These are phyloP conservation scores for Erodium chrysanthum DNA, from an alignment of 441 rosid species.

Conservation along the genomic window DNA sequence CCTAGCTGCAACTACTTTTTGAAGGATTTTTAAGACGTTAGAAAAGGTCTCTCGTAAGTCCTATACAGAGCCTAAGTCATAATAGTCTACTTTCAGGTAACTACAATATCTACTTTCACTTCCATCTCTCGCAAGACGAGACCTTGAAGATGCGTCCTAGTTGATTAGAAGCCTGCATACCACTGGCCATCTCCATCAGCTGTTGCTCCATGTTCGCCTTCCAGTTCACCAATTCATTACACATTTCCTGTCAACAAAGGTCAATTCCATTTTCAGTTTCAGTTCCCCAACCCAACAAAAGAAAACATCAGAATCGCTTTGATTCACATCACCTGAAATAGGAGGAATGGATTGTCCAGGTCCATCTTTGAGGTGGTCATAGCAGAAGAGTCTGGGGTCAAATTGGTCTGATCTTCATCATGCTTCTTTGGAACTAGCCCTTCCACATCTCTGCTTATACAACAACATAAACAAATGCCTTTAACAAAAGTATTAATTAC, in stretches of 20 bases:
- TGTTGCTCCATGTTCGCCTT: conserved; percentile 68
- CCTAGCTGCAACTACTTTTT: neutral
- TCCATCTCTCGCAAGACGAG: neutral
- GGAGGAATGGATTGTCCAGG: conserved; percentile 33
- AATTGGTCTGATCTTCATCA: conserved; percentile 43
- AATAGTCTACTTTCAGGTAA: neutral
- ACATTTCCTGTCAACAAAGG: conserved; percentile 44
- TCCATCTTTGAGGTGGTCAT: conserved; percentile 46
- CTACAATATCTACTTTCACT: neutral
- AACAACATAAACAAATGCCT: conserved; percentile 10
- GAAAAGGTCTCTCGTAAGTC: neutral
- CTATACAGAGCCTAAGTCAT: conserved; percentile 5
- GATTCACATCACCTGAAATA: conserved; percentile 46
- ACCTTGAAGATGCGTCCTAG: neutral
- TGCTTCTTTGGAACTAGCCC: conserved; percentile 36
- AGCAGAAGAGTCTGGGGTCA: conserved; percentile 55
- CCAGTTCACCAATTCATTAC: conserved; percentile 60
- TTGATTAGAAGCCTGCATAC: conserved; percentile 33
- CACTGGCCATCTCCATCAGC: conserved; percentile 41
- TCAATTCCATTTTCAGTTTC: neutral
- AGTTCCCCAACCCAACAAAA: neutral
- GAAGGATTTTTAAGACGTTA: neutral
- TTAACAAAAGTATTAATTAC: too few species aligned
- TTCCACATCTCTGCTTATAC: conserved; percentile 41
- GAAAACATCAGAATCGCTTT: neutral